These are phyloP conservation scores for Colletotrichum somersetense DNA, from an alignment of 2,329 filamentous ascomycete species.

Conservation along the genomic window DNA sequence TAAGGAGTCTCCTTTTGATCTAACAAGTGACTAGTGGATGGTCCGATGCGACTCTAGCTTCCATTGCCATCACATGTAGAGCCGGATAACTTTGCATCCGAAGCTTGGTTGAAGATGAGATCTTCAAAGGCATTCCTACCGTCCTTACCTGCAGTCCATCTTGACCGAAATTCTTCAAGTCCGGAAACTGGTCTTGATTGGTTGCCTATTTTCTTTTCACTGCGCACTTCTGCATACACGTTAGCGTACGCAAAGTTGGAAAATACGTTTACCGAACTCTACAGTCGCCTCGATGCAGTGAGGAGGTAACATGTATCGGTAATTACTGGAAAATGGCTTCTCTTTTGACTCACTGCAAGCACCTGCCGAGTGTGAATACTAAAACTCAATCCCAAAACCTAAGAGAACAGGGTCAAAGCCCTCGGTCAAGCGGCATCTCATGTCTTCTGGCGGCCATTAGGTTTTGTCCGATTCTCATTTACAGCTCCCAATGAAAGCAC, in stretches of 20 bases:
- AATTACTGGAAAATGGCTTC: neutral
- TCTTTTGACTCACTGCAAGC: neutral
- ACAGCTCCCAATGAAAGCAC: neutral
- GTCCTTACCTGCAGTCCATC: neutral
- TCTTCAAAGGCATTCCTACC: neutral
- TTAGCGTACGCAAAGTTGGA: neutral
- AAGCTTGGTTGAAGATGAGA: neutral
- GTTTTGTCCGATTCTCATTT: neutral
- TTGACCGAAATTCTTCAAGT: neutral
- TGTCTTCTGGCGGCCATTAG: neutral
- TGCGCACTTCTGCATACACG: neutral
- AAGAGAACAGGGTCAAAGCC: neutral
- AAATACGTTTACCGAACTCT: neutral
- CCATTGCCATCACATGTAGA: neutral
- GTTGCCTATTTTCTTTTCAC: neutral
- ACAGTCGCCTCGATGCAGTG: no score
- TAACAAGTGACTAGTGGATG: neutral
- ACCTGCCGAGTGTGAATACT: neutral
- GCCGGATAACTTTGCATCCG: neutral
- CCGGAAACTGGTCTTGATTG: neutral
- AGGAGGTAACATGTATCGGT: neutral
- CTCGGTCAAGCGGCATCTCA: neutral
- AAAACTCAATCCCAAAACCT: fast-evolving
- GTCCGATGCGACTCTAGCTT: neutral
- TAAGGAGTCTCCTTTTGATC: neutral